A percentile compares a stretch with the other conserved stretches of the same genome.
Conservation (phyloP, 352 stramenopile species). For the Thalassiosira allenii region DNA sequence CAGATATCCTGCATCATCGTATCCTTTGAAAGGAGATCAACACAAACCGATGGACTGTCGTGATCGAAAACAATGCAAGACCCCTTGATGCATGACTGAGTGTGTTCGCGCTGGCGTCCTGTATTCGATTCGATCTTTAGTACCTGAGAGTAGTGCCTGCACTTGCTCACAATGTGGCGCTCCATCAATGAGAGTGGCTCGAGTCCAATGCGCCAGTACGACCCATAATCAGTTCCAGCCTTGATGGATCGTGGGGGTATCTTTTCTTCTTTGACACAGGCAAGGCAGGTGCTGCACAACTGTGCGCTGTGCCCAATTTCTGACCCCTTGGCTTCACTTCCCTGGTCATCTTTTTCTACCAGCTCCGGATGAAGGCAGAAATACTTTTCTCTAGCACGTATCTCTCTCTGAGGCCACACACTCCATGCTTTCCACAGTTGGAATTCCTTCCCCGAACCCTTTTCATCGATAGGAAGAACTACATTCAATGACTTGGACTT, state of each 20-base stretch:
- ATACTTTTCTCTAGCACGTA: background rate
- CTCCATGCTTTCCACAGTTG: constrained; percentile 22
- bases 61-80: constrained; percentile 27
- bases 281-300: background rate
- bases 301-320: background rate
- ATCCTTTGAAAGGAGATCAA: constrained; percentile 13
- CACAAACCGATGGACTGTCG: constrained; percentile 23
- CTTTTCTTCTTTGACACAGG: background rate
- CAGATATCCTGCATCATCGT: constrained; percentile 24
- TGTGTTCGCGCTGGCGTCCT: constrained; percentile 1
- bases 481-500: background rate
- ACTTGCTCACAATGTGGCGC: constrained; percentile 18
- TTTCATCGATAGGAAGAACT: background rate
- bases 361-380: constrained; percentile 23
- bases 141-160: constrained; percentile 26
- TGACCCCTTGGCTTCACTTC: background rate
- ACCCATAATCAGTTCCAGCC: constrained; percentile 28
- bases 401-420: constrained; percentile 4
- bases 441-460: background rate
- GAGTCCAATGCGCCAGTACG: constrained; percentile 6
- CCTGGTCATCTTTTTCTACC: constrained; percentile 2
- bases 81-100: constrained; percentile 24
- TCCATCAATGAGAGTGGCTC: constrained; percentile 3
- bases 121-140: constrained; percentile 40
- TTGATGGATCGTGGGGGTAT: constrained; percentile 15